These are phyloP conservation scores for Platanthera guangdongensis DNA, from an alignment of 106 monocot genomes.

Conservation along the genomic window DNA sequence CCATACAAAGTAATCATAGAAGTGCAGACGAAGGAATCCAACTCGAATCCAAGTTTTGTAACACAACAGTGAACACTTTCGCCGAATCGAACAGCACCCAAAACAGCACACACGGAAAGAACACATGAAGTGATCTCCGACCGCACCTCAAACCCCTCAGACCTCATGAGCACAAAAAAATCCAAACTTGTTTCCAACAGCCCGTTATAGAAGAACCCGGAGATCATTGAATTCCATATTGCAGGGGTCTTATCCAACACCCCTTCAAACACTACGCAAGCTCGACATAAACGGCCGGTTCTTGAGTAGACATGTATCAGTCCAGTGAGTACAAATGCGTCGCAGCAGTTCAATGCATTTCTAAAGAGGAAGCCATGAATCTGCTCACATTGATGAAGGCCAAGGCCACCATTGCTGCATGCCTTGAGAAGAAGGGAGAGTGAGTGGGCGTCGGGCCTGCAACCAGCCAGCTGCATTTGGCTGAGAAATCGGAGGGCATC, in stretches of 20 bases:
- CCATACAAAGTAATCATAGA: conserved; percentile 27
- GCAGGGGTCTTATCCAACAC: conserved; percentile 7
- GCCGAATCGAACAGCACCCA: conserved; percentile 16
- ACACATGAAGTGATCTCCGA: conserved; percentile 17
- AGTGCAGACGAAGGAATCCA: conserved; percentile 23
- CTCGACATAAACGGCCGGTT: not conserved
- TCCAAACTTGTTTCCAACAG: conserved; percentile 35
- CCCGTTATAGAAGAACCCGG: conserved; percentile 17
- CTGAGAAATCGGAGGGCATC: conserved; percentile 7
- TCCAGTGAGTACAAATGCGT: conserved; percentile 15
- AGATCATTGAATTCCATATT: conserved; percentile 26
- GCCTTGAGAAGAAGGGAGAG: conserved; percentile 25
- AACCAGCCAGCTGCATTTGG: conserved; percentile 18
- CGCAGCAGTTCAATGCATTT: conserved; percentile 3
- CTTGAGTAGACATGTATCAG: conserved; percentile 27
- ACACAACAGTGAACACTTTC: conserved; percentile 27
- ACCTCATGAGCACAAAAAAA: conserved; percentile 21
- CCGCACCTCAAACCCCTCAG: conserved; percentile 1
- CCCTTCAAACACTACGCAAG: conserved; percentile 14
- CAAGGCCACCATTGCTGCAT: conserved; percentile 7
- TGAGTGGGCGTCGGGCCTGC: conserved; percentile 15
- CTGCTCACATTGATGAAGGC: conserved; percentile 1
- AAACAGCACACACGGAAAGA: conserved; percentile 16
- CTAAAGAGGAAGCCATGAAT: conserved; percentile 22
- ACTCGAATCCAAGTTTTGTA: conserved; percentile 25